Base-by-base conservation (phyloP, 768 basidiomycete genomes). In the Tulasnella sp. region DNA sequence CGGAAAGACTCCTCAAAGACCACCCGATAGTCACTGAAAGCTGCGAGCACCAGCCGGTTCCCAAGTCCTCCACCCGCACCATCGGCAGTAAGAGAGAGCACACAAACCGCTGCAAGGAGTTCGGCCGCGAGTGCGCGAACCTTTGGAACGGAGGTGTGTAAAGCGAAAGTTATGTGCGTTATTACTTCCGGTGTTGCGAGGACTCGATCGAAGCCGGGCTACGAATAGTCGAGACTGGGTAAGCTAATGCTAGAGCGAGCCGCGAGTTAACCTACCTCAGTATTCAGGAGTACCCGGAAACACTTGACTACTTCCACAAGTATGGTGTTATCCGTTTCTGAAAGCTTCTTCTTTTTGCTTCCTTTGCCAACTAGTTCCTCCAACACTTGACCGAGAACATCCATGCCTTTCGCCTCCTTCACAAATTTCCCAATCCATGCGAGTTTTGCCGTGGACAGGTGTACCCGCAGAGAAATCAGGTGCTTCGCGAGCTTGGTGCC, bases 211-310 rank as follows among this genome's bases (percentile, higher is more conserved):
- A 96, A 95, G 9, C 95, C 95, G 76, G 89, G 86, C 94, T 96
- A 76, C 81, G 42, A 50, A 40, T n/a, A 46, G 41, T 46, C 1
- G 3, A 9, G 73, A 18, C 12, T 20, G 48, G 77, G 24, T 42
- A 24, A 64, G 24, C 41, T 42, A 22, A 42, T 3, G 0, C 16
- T 42, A 1, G 16, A 40, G 16, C 20, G 31, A 40, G n/a, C 20
- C 7, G 60, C 22, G 31, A 42, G 37, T 82, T 12, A 3, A 79
- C 92, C 84, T 83, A 95, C 96, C 86, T 94, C 91, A 0, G 93
- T 97, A 83, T 98, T 98, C 82, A 96, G 87, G 24, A 98, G 86
- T 0, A 93, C 93, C 58, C 96, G 88, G 34, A 98, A 86, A 84
- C 94, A 96, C 84, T 92, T 94, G 82, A 95, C 88, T 34, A 92